Evolutionary conservation across 768 basidiomycete genomes (phyloP), one percentile per base, ranked within the genome.

Genomic region (Crassisporium funariophilum): DNA sequence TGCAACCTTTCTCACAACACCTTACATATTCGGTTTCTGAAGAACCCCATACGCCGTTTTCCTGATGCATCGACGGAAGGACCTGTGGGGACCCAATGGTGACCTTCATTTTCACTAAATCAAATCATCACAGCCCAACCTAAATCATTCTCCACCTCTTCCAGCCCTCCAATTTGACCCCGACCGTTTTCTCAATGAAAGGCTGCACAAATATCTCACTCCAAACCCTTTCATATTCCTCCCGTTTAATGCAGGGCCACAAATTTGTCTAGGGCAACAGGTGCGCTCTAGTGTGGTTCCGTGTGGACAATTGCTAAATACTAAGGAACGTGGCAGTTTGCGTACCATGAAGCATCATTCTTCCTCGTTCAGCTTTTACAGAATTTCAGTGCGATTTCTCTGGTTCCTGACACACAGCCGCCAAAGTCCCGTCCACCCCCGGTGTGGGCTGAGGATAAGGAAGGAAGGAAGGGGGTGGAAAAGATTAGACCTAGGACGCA

Each of bases 11-110:
- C 6, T 27, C 13, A 9, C 8, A 11, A 12, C 12, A n/a, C 4
- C 10, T 31, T 23, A 20, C 10, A 56, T 13, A 25, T 17, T 44
- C 2, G 11, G 1, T 5, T n/a, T 20, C 20, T 25, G 35, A 12
- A 48, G 58, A 33, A 46, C 50, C 12, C 46, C 58, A 1, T 84
- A 80, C 54, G 71, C 72, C 4, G 72, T 80, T 4, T 65, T 73
- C 44, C 61, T 77, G 12, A 82, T 84, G 79, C 84, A 86, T 25
- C 71, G 83, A 13, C 67, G 82, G 37, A 72, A 62, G 44, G 79
- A 83, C 53, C 68, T 82, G 2, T 86, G 84, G 83, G 84, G 84
- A 0, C 81, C 82, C 0, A 82, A 84, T 54, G 82, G 81, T 81
- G 49, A 4, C 45, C 21, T 29, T 5, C 23, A 0, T n/a, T 7